Percentiles rank a stretch among this genome's conserved stretches.
Evolutionary conservation across 2,329 filamentous ascomycete genomes (phyloP).

Genomic region (Aspergillus fumigatiaffinis): DNA sequence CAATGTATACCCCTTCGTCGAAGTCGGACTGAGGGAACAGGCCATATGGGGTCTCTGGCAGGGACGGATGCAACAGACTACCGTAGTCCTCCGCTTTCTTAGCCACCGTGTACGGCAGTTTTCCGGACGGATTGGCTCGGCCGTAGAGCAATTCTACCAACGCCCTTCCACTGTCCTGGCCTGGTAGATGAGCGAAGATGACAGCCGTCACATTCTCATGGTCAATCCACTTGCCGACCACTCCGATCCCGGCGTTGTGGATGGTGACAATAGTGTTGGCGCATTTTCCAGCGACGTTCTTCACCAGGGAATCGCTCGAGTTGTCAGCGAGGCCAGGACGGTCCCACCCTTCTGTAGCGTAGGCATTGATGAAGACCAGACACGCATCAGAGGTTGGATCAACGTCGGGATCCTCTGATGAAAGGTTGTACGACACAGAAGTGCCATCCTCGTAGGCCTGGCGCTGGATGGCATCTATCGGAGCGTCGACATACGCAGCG

Average conservation of each 20-base stretch:
- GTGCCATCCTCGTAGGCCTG: constrained; percentile 54
- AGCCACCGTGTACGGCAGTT: constrained; percentile 60
- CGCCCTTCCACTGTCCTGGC: constrained; percentile 58
- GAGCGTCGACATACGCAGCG: constrained; percentile 48
- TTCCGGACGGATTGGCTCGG: constrained; percentile 53
- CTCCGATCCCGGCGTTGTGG: constrained; percentile 60
- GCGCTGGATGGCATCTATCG: constrained; percentile 52
- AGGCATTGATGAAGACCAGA: constrained; percentile 58
- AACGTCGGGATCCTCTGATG: constrained; percentile 13
- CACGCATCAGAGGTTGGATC: constrained; percentile 21
- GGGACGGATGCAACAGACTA: constrained; percentile 9
- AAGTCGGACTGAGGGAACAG: constrained; percentile 38
- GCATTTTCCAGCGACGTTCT: constrained; percentile 56
- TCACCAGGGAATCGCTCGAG: constrained; percentile 53
- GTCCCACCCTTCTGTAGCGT: constrained; percentile 42
- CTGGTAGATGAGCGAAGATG: constrained; percentile 61
- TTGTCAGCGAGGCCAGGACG: constrained; percentile 31
- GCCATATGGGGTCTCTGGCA: constrained; percentile 12
- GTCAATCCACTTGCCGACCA: constrained; percentile 56
- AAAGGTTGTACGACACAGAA: constrained; percentile 19
- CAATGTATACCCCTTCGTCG: constrained; percentile 50
- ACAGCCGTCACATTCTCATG: constrained; percentile 62
- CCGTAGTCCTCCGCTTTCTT: constrained; percentile 55
- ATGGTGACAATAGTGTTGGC: constrained; percentile 62
- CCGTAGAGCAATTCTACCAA: constrained; percentile 58